Base-by-base conservation (phyloP, 495 filamentous ascomycete species). In the Glonium stellatum region DNA sequence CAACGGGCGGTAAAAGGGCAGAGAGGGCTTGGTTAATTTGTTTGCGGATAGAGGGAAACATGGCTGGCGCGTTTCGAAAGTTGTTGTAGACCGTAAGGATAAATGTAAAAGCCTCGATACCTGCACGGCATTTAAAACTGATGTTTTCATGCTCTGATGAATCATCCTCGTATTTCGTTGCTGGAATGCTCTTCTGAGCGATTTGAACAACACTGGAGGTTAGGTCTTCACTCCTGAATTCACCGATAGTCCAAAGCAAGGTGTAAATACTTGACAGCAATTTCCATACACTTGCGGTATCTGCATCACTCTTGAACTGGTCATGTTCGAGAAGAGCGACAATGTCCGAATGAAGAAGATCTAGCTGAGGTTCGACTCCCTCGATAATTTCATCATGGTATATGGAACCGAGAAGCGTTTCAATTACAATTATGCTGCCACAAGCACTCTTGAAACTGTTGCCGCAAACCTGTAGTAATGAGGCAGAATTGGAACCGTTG, bases 171-270 rank as follows among this genome's bases (percentile, higher is more conserved):
- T 18, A 23, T 31, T 23, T 51, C 21, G 21, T 47, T 9, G 42
- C 42, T 1, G 27, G 27, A 31, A 31, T 31, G 27, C 27, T 31
- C 27, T 31, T 31, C 27, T 31, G 27, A 9, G 59, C 12, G 49
- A 54, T 23, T 15, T 48, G 15, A n/a, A 18, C 13, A 5, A 3
- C 48, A 21, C 52, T 63, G 53, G 21, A 59, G n/a, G 4, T 46
- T 27, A 11, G 48, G 15, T 11, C 56, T 59, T 37, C 42, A 31
- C 27, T 6, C 2, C 6, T 31, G 6, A 31, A 31, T 31, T 3
- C 27, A 25, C 31, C 11, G 3, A 59, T n/a, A 41, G 60, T 57
- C 65, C 65, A 67, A 11, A 67, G 54, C 35, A 54, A 19, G 4
- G 54, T 13, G 36, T 60, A 47, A 1, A 67, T 27, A 18, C 50